Evolutionary conservation across 116 monocot species (phyloP).

Genomic region (Thalassia testudinum): DNA sequence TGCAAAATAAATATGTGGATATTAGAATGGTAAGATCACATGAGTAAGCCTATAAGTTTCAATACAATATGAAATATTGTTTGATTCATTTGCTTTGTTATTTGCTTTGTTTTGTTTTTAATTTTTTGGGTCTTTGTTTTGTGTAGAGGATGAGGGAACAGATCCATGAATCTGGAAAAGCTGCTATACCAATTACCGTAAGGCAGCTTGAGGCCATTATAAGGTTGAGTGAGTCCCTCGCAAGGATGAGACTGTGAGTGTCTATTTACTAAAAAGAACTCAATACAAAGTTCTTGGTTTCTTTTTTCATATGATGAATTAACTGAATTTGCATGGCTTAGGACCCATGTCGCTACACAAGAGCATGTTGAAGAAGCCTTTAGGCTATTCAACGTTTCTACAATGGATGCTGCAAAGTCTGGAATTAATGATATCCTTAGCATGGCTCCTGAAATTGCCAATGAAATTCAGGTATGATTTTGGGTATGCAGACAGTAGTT

Average conservation of each 20-base stretch:
- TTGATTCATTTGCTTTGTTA: too few relatives aligned
- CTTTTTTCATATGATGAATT: too few relatives aligned
- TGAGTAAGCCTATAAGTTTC: background rate
- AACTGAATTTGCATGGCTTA: constrained; percentile 7
- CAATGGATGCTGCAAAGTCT: constrained; percentile 95
- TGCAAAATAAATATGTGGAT: constrained; percentile 88
- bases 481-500: background rate
- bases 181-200: constrained; percentile 92
- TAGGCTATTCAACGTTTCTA: constrained; percentile 88
- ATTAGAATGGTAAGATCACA: constrained; percentile 74
- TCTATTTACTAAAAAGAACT: background rate
- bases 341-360: constrained; percentile 76
- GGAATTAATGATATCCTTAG: constrained; percentile 92
- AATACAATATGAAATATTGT: too few relatives aligned
- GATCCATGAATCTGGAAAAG: constrained; percentile 70
- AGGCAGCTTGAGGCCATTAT: constrained; percentile 99
- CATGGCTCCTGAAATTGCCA: constrained; percentile 84
- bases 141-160: constrained; percentile 90
- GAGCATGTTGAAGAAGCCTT: constrained; percentile 97
- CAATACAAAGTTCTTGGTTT: too few relatives aligned
- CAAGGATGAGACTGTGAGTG: constrained; percentile 93
- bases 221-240: constrained; percentile 85
- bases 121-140: too few relatives aligned
- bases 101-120: background rate
- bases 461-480: constrained; percentile 81